Conservation (phyloP, 2,329 filamentous ascomycete genomes). For the Arachnomyces sp. region DNA sequence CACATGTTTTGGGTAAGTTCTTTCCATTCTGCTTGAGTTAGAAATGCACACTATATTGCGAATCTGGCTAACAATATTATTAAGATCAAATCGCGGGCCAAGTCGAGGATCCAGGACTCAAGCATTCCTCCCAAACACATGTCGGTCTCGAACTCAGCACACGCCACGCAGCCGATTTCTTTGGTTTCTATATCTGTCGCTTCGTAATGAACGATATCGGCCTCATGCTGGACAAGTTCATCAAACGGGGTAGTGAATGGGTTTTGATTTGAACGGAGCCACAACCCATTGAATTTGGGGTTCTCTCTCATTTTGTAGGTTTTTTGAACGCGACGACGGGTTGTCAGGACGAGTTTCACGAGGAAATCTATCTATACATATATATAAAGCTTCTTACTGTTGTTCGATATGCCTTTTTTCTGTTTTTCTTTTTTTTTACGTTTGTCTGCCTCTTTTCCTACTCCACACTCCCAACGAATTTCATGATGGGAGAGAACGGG, state of each 20-base stretch:
- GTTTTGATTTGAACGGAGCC: constrained; percentile 49
- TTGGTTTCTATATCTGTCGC: constrained; percentile 90
- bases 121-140: constrained; percentile 86
- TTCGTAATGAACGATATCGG: constrained; percentile 85
- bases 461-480: no score
- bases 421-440: no score
- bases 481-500: no score
- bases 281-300: no score
- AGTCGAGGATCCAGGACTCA: constrained; percentile 88
- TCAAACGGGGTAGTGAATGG: constrained; percentile 96
- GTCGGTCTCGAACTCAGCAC: constrained; percentile 91
- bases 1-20: constrained; percentile 76
- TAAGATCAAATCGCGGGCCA: constrained; percentile 91
- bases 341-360: no score
- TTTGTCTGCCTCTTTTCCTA: no score
- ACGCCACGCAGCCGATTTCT: constrained; percentile 92
- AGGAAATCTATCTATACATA: no score
- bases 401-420: no score
- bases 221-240: constrained; percentile 86
- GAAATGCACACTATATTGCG: constrained; percentile 12
- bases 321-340: no score
- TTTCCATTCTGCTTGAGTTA: background rate
- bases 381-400: no score
- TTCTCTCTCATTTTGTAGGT: no score
- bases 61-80: constrained; percentile 15